phyloP scores from a whole-genome alignment of 352 stramenopile genomes.

The Phytophthora palmivora region DNA sequence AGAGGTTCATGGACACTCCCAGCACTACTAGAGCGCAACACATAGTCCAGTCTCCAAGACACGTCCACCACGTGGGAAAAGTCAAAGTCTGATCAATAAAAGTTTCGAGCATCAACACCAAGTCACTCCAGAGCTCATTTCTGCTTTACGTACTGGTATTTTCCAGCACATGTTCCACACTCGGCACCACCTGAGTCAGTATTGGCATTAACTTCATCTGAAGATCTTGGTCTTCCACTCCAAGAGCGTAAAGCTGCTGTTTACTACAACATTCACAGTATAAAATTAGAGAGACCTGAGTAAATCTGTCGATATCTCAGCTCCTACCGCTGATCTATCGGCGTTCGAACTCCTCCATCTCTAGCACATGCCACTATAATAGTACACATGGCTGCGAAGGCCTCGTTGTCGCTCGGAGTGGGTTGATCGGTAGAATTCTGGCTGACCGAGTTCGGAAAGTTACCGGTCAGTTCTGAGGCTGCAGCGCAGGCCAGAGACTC shows the following conservation, averaged over 20 bases:
- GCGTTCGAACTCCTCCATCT: conserved; percentile 18
- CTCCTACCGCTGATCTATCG: conserved; percentile 29
- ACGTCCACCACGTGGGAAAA: conserved; percentile 80
- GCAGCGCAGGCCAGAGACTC: conserved; percentile 32
- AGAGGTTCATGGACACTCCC: conserved; percentile 62
- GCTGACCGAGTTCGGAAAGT: background rate
- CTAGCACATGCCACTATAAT: conserved; percentile 34
- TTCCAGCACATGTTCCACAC: conserved; percentile 40
- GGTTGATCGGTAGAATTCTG: conserved; percentile 10
- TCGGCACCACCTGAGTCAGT: conserved; percentile 22
- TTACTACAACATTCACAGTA: conserved; percentile 20
- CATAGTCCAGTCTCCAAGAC: conserved; percentile 77
- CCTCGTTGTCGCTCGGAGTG: conserved; percentile 8
- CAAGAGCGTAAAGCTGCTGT: conserved; percentile 39
- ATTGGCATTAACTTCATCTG: conserved; percentile 35
- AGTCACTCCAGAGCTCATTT: background rate
- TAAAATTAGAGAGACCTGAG: conserved; percentile 15
- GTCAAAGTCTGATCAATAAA: conserved; percentile 57
- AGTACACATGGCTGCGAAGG: conserved; percentile 39
- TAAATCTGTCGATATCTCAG: background rate
- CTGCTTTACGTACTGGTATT: conserved; percentile 35
- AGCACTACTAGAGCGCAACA: conserved; percentile 58
- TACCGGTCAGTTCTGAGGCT: conserved; percentile 28
- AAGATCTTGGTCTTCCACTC: conserved; percentile 37
- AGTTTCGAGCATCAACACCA: background rate